A percentile compares a stretch with the other conserved stretches of the same genome.
phyloP scores from a whole-genome alignment of 371 early-diverging fungal species.

The Circinella umbellata region DNA sequence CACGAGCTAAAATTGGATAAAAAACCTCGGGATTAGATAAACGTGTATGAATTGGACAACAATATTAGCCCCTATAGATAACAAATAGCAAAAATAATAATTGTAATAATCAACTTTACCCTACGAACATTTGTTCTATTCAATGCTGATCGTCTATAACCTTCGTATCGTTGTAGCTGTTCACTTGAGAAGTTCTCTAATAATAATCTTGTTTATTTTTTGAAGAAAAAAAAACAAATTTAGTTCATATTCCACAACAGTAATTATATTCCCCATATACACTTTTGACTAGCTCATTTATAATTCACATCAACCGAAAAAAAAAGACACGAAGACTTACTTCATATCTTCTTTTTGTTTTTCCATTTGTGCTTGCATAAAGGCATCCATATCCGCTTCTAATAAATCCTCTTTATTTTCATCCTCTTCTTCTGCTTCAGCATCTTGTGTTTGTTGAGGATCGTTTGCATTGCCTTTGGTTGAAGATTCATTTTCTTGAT shows the following conservation, averaged over 20 bases:
- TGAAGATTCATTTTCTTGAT: constrained; percentile 16
- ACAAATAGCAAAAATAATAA: no score
- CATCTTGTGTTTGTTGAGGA: constrained; percentile 24
- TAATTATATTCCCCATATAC: background rate
- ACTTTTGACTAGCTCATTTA: background rate
- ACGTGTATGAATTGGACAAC: no score
- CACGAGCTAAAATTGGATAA: constrained; percentile 53
- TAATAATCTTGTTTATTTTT: constrained; percentile 53
- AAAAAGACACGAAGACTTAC: constrained; percentile 11
- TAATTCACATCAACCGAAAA: background rate
- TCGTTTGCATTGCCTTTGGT: constrained; percentile 15
- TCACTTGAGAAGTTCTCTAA: constrained; percentile 83
- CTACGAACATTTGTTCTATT: constrained; percentile 86
- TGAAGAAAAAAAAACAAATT: no score
- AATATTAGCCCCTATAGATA: no score
- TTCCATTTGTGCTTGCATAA: constrained; percentile 55
- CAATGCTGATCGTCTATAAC: constrained; percentile 86
- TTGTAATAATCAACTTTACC: constrained; percentile 42
- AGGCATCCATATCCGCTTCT: constrained; percentile 44
- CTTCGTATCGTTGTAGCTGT: constrained; percentile 89
- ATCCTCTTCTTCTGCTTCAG: constrained; percentile 47
- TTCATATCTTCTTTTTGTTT: constrained; percentile 57
- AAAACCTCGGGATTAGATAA: no score
- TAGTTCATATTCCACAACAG: background rate
- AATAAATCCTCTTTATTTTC: constrained; percentile 49